These are phyloP conservation scores for Exophiala phaeomuriformis DNA, from an alignment of 2,329 filamentous ascomycete genomes.

Conservation along the genomic window DNA sequence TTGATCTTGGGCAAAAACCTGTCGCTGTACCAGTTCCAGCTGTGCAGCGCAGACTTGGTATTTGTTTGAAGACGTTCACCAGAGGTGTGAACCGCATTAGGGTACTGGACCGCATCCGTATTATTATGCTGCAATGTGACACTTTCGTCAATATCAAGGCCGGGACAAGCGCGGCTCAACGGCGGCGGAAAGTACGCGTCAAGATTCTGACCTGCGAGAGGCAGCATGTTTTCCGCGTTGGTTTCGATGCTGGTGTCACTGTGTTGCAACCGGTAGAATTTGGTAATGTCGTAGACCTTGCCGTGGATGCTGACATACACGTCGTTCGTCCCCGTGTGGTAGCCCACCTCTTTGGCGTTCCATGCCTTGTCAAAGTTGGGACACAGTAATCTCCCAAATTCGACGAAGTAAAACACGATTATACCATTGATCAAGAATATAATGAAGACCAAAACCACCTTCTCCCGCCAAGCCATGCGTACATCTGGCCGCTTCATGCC, in stretches of 20 bases:
- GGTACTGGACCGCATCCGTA: constrained; percentile 56
- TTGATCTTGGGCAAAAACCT: constrained; percentile 71
- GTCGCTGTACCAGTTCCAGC: constrained; percentile 68
- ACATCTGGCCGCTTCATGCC: constrained; percentile 97
- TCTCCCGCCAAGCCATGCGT: constrained; percentile 95
- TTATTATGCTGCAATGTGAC: constrained; percentile 46
- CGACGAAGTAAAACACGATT: constrained; percentile 88
- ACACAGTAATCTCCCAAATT: constrained; percentile 76
- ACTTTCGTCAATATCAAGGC: constrained; percentile 56
- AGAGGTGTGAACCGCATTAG: constrained; percentile 60
- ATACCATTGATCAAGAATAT: constrained; percentile 74
- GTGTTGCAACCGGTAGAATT: constrained; percentile 80
- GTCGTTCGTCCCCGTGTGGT: constrained; percentile 64
- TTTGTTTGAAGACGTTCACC: constrained; percentile 54
- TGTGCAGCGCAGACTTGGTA: constrained; percentile 50
- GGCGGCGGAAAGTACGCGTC: constrained; percentile 82
- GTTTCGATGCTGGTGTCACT: constrained; percentile 63
- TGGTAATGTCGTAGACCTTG: constrained; percentile 82
- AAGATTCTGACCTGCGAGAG: constrained; percentile 69
- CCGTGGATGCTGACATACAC: constrained; percentile 85
- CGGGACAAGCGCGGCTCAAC: constrained; percentile 64
- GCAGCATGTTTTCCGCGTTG: constrained; percentile 58
- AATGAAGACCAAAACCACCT: constrained; percentile 71
- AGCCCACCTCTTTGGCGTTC: constrained; percentile 60
- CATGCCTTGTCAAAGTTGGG: constrained; percentile 89